Conservation (phyloP, 2,329 filamentous ascomycete genomes). For the Scedosporium aurantiacum region DNA sequence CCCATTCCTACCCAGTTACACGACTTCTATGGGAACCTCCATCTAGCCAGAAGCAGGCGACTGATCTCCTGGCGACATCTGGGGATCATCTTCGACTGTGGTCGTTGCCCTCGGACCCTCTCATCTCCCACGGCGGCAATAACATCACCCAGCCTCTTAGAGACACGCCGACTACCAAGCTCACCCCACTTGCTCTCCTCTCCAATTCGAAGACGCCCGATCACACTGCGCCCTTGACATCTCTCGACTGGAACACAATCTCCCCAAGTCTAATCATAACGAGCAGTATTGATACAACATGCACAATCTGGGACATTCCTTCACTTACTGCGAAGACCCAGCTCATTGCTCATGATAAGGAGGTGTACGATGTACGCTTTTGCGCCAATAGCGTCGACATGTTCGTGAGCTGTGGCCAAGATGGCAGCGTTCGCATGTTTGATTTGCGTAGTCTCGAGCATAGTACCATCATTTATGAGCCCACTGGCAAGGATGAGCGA, state of each 20-base stretch:
- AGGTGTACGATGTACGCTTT: constrained; percentile 96
- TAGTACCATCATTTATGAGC: constrained; percentile 98
- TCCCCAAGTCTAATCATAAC: constrained; percentile 97
- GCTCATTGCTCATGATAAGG: constrained; percentile 95
- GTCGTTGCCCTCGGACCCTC: constrained; percentile 70
- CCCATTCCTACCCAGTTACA: constrained; percentile 94
- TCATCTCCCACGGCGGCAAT: constrained; percentile 49
- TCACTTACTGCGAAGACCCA: constrained; percentile 97
- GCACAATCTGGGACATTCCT: constrained; percentile 98
- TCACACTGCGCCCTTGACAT: constrained; percentile 92
- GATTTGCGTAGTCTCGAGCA: constrained; percentile 92
- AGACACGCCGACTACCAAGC: constrained; percentile 56
- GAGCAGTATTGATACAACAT: constrained; percentile 96
- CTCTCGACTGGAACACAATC: constrained; percentile 95
- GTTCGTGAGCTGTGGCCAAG: constrained; percentile 94
- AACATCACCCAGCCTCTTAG: constrained; percentile 49
- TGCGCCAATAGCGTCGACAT: constrained; percentile 98
- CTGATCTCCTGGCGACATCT: constrained; percentile 87
- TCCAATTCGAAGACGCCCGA: constrained; percentile 98
- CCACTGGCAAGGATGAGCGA: constrained; percentile 72
- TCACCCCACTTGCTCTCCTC: constrained; percentile 82
- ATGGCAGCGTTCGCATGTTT: constrained; percentile 98
- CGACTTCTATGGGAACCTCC: constrained; percentile 92
- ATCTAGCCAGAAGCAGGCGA: constrained; percentile 88
- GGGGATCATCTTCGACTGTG: constrained; percentile 89